Conservation (phyloP, 352 stramenopile genomes). For the Phytophthora citrophthora region DNA sequence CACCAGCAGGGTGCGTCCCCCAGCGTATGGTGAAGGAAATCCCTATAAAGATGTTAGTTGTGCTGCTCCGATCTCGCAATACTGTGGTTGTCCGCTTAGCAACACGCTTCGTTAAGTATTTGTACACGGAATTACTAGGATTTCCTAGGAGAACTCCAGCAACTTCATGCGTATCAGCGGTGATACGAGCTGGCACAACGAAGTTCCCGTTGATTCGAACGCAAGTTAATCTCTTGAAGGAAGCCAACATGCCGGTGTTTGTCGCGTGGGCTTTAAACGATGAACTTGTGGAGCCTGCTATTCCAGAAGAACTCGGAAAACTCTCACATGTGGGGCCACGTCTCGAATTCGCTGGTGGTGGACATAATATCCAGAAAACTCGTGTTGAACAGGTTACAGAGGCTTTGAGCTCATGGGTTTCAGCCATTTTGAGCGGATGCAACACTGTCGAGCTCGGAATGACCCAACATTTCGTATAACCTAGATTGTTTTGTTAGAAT, state of each 20-base stretch:
- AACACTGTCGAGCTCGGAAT: conserved; percentile 19
- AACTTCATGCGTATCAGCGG: conserved; percentile 46
- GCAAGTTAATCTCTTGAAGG: conserved; percentile 33
- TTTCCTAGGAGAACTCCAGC: conserved; percentile 37
- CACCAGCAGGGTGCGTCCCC: conserved; percentile 46
- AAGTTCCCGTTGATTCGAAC: conserved; percentile 48
- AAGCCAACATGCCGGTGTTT: conserved; percentile 38
- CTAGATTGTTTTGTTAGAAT: neutral
- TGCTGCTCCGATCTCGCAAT: conserved; percentile 29
- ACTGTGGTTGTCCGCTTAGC: conserved; percentile 32
- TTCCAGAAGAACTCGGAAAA: conserved; percentile 47
- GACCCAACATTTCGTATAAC: conserved; percentile 27
- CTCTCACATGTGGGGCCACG: conserved; percentile 40
- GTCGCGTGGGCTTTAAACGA: conserved; percentile 56
- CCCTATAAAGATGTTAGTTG: conserved; percentile 35
- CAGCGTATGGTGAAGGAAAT: conserved; percentile 48
- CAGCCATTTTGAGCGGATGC: conserved; percentile 16
- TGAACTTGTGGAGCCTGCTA: conserved; percentile 46
- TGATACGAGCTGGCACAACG: conserved; percentile 49
- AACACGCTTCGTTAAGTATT: conserved; percentile 32
- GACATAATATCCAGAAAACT: conserved; percentile 75
- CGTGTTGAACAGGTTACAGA: conserved; percentile 38
- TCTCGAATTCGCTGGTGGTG: conserved; percentile 50
- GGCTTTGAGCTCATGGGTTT: conserved; percentile 38
- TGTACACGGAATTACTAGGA: conserved; percentile 49